Conservation (phyloP, 345 rosid species). For the Citrus maxima region DNA sequence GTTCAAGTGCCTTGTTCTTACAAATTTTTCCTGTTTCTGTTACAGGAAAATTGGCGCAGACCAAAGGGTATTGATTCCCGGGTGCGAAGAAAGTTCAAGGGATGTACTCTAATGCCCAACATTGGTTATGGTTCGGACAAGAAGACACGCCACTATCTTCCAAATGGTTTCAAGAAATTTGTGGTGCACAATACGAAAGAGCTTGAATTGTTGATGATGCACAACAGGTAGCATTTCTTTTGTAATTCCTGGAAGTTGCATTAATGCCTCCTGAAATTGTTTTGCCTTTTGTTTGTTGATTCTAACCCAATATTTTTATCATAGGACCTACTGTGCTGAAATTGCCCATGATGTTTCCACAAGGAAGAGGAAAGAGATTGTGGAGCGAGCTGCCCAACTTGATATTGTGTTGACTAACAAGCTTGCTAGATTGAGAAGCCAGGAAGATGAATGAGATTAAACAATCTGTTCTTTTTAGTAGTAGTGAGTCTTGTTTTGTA, state of each 20-base stretch:
- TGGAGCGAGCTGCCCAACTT: conserved; percentile 80
- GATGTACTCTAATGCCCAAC: conserved; percentile 76
- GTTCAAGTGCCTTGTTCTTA: neutral
- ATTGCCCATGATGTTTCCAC: conserved; percentile 84
- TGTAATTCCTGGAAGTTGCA: too few relatives aligned
- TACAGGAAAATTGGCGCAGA: conserved; percentile 73
- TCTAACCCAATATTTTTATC: neutral
- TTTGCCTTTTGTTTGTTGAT: neutral
- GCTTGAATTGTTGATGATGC: conserved; percentile 90
- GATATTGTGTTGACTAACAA: conserved; percentile 70
- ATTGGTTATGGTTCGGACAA: conserved; percentile 80
- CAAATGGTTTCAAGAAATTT: conserved; percentile 82
- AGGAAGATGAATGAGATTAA: conserved; percentile 63
- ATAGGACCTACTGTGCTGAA: conserved; percentile 82
- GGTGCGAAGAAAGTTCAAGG: conserved; percentile 82
- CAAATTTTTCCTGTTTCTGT: neutral
- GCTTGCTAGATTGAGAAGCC: conserved; percentile 75
- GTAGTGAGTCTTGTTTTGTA: neutral
- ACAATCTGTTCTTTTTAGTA: neutral
- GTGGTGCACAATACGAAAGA: conserved; percentile 70
- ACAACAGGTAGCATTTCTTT: conserved; percentile 51
- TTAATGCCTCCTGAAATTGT: neutral
- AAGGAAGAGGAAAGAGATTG: conserved; percentile 75
- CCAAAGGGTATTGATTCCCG: conserved; percentile 91
- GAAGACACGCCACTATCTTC: conserved; percentile 79